These are phyloP conservation scores for Alternaria burnsii DNA, from an alignment of 2,329 filamentous ascomycete species.

Conservation along the genomic window DNA sequence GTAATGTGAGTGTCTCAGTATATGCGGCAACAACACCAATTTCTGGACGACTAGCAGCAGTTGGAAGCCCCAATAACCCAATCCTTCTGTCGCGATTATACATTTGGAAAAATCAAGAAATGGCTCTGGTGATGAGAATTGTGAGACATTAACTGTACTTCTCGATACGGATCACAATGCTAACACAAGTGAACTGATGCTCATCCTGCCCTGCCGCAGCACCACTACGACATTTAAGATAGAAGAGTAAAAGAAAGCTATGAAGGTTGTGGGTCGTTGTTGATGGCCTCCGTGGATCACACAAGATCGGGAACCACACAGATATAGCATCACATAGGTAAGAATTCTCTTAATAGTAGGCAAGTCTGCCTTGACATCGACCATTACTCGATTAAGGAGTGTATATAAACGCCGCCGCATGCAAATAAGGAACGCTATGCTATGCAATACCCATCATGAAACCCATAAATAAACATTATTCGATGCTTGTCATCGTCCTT, in stretches of 20 bases:
- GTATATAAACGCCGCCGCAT: constrained; percentile 16
- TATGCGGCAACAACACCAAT: too few species aligned
- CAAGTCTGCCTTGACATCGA: not conserved
- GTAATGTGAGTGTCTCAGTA: too few species aligned
- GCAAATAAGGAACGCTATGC: constrained; percentile 11
- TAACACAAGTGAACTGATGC: not conserved
- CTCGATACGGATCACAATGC: not conserved
- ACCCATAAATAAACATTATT: constrained; percentile 15
- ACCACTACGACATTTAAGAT: not conserved
- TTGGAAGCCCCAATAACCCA: too few species aligned
- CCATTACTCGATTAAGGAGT: constrained; percentile 20
- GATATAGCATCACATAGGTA: not conserved
- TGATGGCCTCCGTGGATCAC: not conserved
- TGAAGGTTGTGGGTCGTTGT: not conserved
- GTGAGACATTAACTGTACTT: not conserved
- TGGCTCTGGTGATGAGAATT: not conserved
- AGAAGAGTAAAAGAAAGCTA: not conserved
- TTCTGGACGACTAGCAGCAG: too few species aligned
- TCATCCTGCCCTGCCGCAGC: not conserved
- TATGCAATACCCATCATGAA: constrained; percentile 7
- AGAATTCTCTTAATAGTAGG: not conserved
- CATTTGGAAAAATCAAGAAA: too few species aligned
- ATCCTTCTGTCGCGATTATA: too few species aligned
- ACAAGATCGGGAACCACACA: too few species aligned
- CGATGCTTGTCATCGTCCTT: not conserved